Evolutionary conservation across 1,139 yeast species (phyloP).

Genomic region (Candida pseudocylindracea): DNA sequence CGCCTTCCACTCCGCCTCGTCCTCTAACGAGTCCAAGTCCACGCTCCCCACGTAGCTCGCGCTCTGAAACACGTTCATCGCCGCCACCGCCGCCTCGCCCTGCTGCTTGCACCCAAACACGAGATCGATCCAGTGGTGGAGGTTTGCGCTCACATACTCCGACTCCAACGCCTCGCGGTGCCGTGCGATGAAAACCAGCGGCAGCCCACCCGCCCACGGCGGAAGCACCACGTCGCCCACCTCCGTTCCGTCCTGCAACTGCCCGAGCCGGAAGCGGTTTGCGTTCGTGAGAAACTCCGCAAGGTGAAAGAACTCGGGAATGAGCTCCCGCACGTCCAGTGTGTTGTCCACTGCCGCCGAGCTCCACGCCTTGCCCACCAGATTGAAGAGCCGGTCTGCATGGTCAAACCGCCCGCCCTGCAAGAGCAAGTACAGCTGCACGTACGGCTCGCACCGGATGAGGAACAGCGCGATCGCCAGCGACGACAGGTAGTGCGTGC

Average conservation of each 20-base stretch:
- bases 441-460: slow-evolving; percentile 58
- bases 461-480: slow-evolving; percentile 72
- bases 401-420: slow-evolving; percentile 84
- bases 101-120: slow-evolving; percentile 61
- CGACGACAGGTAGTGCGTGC: slow-evolving; percentile 82
- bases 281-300: slow-evolving; percentile 54
- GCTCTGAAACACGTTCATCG: slow-evolving; percentile 61
- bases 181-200: slow-evolving; percentile 43
- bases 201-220: slow-evolving; percentile 64
- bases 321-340: slow-evolving; percentile 69
- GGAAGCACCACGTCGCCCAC: slow-evolving; percentile 50
- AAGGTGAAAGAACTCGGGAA: slow-evolving; percentile 63
- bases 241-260: slow-evolving; percentile 32
- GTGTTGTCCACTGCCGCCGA: slow-evolving; percentile 62
- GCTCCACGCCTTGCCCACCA: slow-evolving; percentile 52
- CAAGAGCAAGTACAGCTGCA: slow-evolving; percentile 47
- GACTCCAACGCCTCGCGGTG: slow-evolving; percentile 71
- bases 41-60: slow-evolving; percentile 69
- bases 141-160: slow-evolving; percentile 48
- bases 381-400: slow-evolving; percentile 59
- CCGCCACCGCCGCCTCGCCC: slow-evolving; percentile 40
- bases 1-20: slow-evolving; percentile 52
- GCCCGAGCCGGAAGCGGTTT: slow-evolving; percentile 48
- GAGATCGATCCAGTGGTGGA: slow-evolving; percentile 69
- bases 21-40: slow-evolving; percentile 46